phyloP scores from a whole-genome alignment of 805 yeast species.

The Kregervanrija fluxuum region DNA sequence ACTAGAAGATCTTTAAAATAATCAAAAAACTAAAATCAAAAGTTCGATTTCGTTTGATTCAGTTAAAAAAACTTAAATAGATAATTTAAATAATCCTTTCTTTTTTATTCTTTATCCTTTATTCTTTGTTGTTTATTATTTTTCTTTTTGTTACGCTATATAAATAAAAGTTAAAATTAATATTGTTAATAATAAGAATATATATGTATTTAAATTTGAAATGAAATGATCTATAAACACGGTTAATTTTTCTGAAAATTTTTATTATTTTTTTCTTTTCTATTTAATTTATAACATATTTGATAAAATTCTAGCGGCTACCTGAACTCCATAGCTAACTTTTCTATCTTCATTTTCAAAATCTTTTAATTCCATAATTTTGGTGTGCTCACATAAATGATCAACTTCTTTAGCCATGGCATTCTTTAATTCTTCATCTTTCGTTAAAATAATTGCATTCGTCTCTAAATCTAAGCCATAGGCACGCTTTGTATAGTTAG shows the following conservation, averaged over 20 bases:
- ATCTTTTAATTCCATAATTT: conserved; percentile 48
- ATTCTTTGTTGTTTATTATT: background rate
- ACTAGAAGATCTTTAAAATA: conserved; percentile 48
- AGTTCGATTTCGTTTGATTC: background rate
- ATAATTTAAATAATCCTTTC: background rate
- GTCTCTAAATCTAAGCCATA: conserved; percentile 84
- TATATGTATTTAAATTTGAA: background rate
- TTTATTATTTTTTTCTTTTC: background rate
- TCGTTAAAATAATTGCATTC: conserved; percentile 74
- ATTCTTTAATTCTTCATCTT: conserved; percentile 48
- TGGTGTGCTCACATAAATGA: conserved; percentile 48
- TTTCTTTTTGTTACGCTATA: conserved; percentile 1
- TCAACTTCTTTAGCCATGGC: conserved; percentile 58
- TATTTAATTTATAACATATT: conserved; percentile 32
- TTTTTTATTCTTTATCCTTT: background rate
- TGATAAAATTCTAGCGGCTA: conserved; percentile 60
- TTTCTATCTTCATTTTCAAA: conserved; percentile 56
- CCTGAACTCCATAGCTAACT: conserved; percentile 53
- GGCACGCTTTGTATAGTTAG: conserved; percentile 88
- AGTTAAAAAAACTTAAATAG: background rate
- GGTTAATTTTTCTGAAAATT: background rate
- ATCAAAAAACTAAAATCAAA: background rate
- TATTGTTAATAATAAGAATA: background rate
- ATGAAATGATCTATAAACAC: too few species aligned
- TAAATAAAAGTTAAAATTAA: background rate